Conservation (phyloP, 2,329 filamentous ascomycete genomes). For the Fonsecaea erecta region DNA sequence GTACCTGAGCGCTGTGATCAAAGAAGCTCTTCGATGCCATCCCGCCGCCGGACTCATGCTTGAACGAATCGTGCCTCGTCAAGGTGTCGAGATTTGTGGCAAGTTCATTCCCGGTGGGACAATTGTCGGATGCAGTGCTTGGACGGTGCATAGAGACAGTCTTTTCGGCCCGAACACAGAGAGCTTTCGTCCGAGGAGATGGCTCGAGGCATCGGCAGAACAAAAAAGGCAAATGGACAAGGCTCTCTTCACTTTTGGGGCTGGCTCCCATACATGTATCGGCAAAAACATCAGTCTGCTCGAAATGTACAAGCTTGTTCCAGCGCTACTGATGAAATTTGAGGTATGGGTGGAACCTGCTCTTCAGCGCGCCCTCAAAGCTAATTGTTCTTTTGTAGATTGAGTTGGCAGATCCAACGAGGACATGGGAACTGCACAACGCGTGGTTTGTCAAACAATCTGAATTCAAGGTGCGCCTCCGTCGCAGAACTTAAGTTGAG, state of each 20-base stretch:
- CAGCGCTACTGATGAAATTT: slow-evolving; percentile 31
- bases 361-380: neutral
- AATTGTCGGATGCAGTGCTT: slow-evolving; percentile 36
- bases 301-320: slow-evolving; percentile 39
- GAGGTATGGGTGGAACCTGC: slow-evolving; percentile 16
- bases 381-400: slow-evolving; percentile 12
- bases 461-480: slow-evolving; percentile 27
- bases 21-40: slow-evolving; percentile 43
- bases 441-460: slow-evolving; percentile 34
- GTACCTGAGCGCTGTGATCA: slow-evolving; percentile 43
- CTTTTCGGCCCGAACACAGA: slow-evolving; percentile 49
- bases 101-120: slow-evolving; percentile 25
- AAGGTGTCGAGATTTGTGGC: slow-evolving; percentile 27
- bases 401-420: slow-evolving; percentile 23
- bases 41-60: slow-evolving; percentile 37
- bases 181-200: slow-evolving; percentile 65
- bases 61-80: slow-evolving; percentile 36
- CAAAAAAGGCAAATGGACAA: slow-evolving; percentile 57
- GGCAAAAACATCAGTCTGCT: slow-evolving; percentile 37
- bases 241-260: slow-evolving; percentile 51
- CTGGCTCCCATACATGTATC: slow-evolving; percentile 53
- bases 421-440: slow-evolving; percentile 30
- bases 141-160: slow-evolving; percentile 49
- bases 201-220: slow-evolving; percentile 57
- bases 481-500: neutral